Evolutionary conservation across 2,329 filamentous ascomycete species (phyloP).

Genomic region (Dryadomyces quercus-mongolicae): DNA sequence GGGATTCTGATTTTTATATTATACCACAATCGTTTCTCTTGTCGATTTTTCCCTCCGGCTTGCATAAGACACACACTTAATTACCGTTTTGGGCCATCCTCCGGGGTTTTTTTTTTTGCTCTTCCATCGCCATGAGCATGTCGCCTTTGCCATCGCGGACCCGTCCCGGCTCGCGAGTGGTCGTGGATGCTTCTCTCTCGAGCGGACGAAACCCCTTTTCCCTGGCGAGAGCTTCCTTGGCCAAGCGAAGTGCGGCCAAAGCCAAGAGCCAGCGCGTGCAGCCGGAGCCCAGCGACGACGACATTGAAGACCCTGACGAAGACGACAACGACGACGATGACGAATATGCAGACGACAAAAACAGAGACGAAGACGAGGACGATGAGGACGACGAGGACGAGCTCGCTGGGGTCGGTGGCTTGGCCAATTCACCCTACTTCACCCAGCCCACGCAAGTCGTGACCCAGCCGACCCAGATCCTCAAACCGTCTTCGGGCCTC

Average conservation of each 20-base stretch:
- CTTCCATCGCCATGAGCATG: constrained; percentile 6
- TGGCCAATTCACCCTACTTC: constrained; percentile 30
- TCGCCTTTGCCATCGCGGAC: constrained; percentile 9
- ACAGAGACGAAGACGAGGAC: constrained; percentile 22
- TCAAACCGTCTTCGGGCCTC: constrained; percentile 25
- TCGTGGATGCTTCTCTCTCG: background rate
- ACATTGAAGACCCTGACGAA: constrained; percentile 14
- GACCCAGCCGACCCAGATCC: constrained; percentile 36
- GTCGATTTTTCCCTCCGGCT: no score
- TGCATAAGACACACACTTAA: no score
- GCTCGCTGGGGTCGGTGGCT: constrained; percentile 22
- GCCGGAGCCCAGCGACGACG: constrained; percentile 4
- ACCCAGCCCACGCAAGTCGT: constrained; percentile 33
- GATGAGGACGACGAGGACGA: constrained; percentile 38
- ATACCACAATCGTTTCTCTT: no score
- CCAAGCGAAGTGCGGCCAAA: background rate
- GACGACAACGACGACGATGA: constrained; percentile 16
- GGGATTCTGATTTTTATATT: no score
- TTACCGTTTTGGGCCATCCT: background rate
- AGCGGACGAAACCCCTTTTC: constrained; percentile 9
- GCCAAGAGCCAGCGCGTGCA: background rate
- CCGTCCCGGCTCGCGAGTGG: background rate
- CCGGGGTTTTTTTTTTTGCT: background rate
- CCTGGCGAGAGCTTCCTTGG: constrained; percentile 5
- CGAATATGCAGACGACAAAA: constrained; percentile 10